Conservation (phyloP, 805 yeast species). For the Naumovozyma baii region DNA sequence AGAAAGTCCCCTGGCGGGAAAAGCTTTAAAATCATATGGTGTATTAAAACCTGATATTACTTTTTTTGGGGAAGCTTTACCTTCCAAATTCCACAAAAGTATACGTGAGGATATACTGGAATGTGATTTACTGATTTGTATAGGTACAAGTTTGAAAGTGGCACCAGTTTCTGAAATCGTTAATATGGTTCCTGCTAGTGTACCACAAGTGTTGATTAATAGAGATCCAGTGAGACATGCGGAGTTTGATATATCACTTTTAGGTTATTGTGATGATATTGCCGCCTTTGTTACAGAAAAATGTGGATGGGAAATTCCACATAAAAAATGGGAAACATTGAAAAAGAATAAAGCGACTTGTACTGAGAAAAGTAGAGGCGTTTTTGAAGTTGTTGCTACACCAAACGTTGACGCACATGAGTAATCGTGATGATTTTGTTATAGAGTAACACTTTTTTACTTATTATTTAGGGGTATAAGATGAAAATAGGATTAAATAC, state of each 20-base stretch:
- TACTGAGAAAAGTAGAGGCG: slow-evolving; percentile 24
- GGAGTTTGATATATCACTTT: slow-evolving; percentile 65
- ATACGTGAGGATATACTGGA: slow-evolving; percentile 49
- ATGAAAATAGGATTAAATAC: no score
- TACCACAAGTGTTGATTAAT: slow-evolving; percentile 76
- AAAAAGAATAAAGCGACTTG: slow-evolving; percentile 15
- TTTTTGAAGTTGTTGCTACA: slow-evolving; percentile 19
- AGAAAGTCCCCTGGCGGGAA: slow-evolving; percentile 2
- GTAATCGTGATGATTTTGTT: no score
- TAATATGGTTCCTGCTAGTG: slow-evolving; percentile 56
- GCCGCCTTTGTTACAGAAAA: slow-evolving; percentile 53
- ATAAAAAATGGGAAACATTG: slow-evolving; percentile 36
- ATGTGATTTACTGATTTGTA: slow-evolving; percentile 74
- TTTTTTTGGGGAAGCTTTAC: slow-evolving; percentile 80
- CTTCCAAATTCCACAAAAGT: slow-evolving; percentile 52
- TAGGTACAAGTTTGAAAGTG: slow-evolving; percentile 86
- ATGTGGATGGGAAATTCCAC: slow-evolving; percentile 53
- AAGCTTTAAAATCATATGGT: slow-evolving; percentile 47
- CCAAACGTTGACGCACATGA: no score
- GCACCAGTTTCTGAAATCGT: slow-evolving; percentile 87
- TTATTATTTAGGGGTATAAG: no score
- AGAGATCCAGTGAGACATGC: slow-evolving; percentile 66
- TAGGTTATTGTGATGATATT: slow-evolving; percentile 80
- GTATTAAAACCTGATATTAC: slow-evolving; percentile 90
- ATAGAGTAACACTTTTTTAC: no score